Conservation (phyloP, 2,329 filamentous ascomycete genomes). For the Amesomyces nigricolor region DNA sequence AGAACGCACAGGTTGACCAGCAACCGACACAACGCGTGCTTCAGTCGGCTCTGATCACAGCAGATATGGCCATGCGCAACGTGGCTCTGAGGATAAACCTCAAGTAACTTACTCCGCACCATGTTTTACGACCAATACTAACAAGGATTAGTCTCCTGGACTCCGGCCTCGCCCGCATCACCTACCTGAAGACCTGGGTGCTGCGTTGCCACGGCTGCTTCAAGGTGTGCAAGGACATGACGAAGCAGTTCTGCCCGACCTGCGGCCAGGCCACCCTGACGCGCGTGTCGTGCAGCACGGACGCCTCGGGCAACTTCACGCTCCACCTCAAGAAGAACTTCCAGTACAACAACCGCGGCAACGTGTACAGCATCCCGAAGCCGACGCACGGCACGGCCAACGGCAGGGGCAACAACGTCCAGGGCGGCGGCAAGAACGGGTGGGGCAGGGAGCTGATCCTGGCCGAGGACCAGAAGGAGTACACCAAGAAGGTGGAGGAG, state of each 20-base stretch:
- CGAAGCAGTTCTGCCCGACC: slow-evolving; percentile 83
- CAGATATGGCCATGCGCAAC: slow-evolving; percentile 97
- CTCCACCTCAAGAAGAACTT: slow-evolving; percentile 91
- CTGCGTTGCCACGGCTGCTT: slow-evolving; percentile 95
- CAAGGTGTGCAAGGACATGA: slow-evolving; percentile 73
- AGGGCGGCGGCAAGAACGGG: slow-evolving; percentile 73
- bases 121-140: neutral
- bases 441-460: slow-evolving; percentile 84
- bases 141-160: slow-evolving; percentile 58
- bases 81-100: slow-evolving; percentile 92
- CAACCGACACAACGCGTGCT: slow-evolving; percentile 58
- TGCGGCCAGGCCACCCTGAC: slow-evolving; percentile 86
- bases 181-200: slow-evolving; percentile 79
- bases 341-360: slow-evolving; percentile 91
- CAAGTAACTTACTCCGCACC: slow-evolving; percentile 25
- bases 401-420: slow-evolving; percentile 59
- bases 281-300: slow-evolving; percentile 79
- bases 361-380: slow-evolving; percentile 90
- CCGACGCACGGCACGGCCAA: slow-evolving; percentile 74
- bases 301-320: slow-evolving; percentile 71
- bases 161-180: slow-evolving; percentile 66
- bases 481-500: slow-evolving; percentile 55
- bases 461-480: slow-evolving; percentile 96
- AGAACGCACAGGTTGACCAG: slow-evolving; percentile 45
- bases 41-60: slow-evolving; percentile 86